Evolutionary conservation across 345 rosid species (phyloP), one percentile per base, ranked within the genome.

Genomic region (Eutrema japonicum): DNA sequence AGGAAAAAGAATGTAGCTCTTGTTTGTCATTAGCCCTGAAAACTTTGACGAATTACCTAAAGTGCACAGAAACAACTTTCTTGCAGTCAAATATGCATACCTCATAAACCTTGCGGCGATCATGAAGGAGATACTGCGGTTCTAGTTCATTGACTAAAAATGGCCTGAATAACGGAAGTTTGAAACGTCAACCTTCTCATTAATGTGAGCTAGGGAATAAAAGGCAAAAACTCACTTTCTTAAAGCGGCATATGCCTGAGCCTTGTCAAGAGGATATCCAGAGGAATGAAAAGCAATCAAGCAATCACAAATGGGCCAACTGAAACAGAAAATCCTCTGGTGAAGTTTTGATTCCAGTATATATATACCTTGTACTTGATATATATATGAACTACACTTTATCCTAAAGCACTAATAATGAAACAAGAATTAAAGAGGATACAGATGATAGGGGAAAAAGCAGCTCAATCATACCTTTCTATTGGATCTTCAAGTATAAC

Each of bases 251-350:
- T 90, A 96, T 68, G 78, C 83, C 64, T 83, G 76, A 71, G 83
- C 86, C 71, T 82, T 95, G 26, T 86, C 84, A 41, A 96, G 97
- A 64, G 98, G 98, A 83, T 92, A 96, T 43, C 98, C 98, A 80
- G 81, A 73, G 74, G 99, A 96, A 84, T 89, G 81, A 84, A 96
- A 96, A 37, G 96, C 99, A 85, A 96, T 90, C 81, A 92, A 84
- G 83, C 99, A 96, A 77, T 96, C 97, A 75, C 98, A 92, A 54
- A 85, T 72, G 36, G 99, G 98, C 99, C 99, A 96, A 66, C 97
- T 95, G 97, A 81, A 87, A 83, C 14, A 80, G 36, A 8, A 76
- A 78, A 77, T 32, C 7, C 16, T 45, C 52, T 54, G 54, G 83
- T 62, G 70, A 62, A 74, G 58, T 61, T 40, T 66, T 13, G 64